A percentile compares a stretch with the other conserved stretches of the same genome.
phyloP scores from a whole-genome alignment of 2,329 filamentous ascomycete species.

The Coleophoma cylindrospora region DNA sequence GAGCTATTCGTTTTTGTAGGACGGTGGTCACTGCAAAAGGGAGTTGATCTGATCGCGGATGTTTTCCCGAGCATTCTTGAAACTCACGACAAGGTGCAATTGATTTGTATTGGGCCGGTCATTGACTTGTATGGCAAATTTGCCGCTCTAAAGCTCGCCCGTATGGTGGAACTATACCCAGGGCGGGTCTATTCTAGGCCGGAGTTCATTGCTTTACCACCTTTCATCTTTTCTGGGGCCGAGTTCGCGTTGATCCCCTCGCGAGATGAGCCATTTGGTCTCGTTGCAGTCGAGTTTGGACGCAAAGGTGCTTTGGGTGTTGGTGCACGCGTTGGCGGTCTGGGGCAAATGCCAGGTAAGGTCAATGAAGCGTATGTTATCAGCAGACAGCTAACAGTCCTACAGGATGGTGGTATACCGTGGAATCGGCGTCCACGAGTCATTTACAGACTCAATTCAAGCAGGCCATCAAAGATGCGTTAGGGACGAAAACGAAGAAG shows the following conservation, averaged over 20 bases:
- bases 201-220: too few relatives aligned
- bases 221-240: neutral
- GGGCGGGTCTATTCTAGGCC: too few relatives aligned
- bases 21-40: conserved; percentile 64
- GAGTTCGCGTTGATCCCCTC: neutral
- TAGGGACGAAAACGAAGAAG: too few relatives aligned
- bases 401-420: neutral
- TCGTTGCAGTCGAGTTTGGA: neutral
- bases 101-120: too few relatives aligned
- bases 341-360: neutral
- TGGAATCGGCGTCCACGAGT: neutral
- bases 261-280: neutral
- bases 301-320: neutral
- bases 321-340: neutral
- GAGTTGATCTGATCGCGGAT: conserved; percentile 63
- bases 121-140: too few relatives aligned
- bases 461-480: conserved; percentile 5
- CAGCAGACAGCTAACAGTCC: too few relatives aligned
- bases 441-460: neutral
- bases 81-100: too few relatives aligned
- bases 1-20: conserved; percentile 64
- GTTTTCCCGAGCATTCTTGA: conserved; percentile 43
- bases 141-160: too few relatives aligned
- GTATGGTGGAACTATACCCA: too few relatives aligned
- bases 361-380: too few relatives aligned